Evolutionary conservation across 257 asterid genomes (phyloP).

Genomic region (Nicotiana tomentosiformis): DNA sequence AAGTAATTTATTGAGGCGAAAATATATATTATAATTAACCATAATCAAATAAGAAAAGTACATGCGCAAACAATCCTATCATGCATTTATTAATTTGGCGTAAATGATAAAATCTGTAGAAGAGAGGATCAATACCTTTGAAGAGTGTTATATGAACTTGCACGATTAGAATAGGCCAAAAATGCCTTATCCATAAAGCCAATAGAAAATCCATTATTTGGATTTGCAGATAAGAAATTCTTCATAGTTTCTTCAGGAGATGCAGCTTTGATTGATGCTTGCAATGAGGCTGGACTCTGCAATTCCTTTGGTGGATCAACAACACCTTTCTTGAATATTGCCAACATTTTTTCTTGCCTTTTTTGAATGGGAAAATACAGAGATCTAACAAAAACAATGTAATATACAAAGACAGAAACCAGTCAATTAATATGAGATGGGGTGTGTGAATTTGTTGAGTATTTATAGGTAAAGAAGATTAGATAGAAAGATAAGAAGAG

Average conservation of each 20-base stretch:
- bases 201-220: conserved; percentile 47
- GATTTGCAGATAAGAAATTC: conserved; percentile 50
- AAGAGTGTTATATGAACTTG: conserved; percentile 12
- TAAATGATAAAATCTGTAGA: too few relatives aligned
- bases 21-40: too few relatives aligned
- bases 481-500: neutral
- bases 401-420: neutral
- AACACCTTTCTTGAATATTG: conserved; percentile 65
- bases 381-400: neutral
- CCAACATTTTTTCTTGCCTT: conserved; percentile 52
- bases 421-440: neutral
- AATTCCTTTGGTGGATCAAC: conserved; percentile 75
- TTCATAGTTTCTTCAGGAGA: conserved; percentile 48
- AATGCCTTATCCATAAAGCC: conserved; percentile 53
- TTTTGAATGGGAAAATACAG: too few relatives aligned
- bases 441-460: neutral
- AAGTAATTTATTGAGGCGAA: too few relatives aligned
- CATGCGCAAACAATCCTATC: too few relatives aligned
- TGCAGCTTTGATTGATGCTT: conserved; percentile 23
- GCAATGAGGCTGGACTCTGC: conserved; percentile 50
- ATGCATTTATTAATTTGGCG: too few relatives aligned
- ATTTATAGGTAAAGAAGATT: neutral
- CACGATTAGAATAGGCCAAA: conserved; percentile 35
- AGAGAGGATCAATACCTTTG: conserved; percentile 9
- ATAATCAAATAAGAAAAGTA: too few relatives aligned